Evolutionary conservation across 192 early-diverging fungal species (phyloP), one percentile per base, ranked within the genome.

Genomic region (Haplosporangium gracile): DNA sequence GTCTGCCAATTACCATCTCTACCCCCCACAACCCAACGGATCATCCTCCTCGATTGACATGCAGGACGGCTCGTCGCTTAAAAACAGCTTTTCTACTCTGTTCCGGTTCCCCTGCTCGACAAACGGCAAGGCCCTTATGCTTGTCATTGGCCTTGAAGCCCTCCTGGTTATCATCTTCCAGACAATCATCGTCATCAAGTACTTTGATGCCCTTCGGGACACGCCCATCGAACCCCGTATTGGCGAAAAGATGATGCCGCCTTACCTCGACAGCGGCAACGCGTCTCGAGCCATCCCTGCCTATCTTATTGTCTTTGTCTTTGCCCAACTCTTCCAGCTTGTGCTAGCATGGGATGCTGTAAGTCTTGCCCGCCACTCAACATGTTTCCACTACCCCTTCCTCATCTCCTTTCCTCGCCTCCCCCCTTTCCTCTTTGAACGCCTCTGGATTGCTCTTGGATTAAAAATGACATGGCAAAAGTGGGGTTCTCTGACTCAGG

Each of bases 291-390:
- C 84, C 5, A 93, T 95, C 36, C 94, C 95, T 15, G 92, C 94
- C 32, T 96, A 96, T 77, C 82, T 95, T 51, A 93, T 94, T 55
- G 92, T 96, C 57, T 96, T 96, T 81, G 92, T 92, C 57, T 86
- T 94, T 57, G 91, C 94, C 13, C 93, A 94, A 77, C 76, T 96
- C 34, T 96, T 94, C 70, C 91, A 93, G 71, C 91, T 95, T 65
- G 75, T 89, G 16, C 80, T 96, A 47, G 89, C 89, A 26, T 91
- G 91, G 90, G 95, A 96, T 85, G 93, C 95, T 20, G 95, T 94
- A 89, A 89, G 93, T 90, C 13, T 81, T 32, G 15, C 16, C 5
- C 45, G 43, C 34, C 24, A 11, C 34, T 26, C 3, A 74, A 47
- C 26, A 47, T 49, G 22, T 71, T 42, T 5, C 39, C 11, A n/a